These are phyloP conservation scores for Candida xiaguanensis DNA, from an alignment of 805 yeast species.

Conservation along the genomic window DNA sequence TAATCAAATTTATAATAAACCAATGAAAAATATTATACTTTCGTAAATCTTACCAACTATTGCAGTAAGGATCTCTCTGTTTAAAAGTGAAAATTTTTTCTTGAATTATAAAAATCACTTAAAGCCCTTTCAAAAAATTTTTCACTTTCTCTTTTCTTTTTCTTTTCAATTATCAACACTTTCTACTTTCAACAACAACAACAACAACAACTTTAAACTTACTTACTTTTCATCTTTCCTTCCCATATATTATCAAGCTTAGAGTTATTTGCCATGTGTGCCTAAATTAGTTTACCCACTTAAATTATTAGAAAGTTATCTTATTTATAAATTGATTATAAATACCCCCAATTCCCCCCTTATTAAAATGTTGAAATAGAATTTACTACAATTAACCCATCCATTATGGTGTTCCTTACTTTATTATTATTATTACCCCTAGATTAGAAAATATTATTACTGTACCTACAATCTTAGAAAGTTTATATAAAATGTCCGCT, in stretches of 20 bases:
- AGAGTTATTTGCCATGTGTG: constrained; percentile 26
- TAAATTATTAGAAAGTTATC: constrained; percentile 6
- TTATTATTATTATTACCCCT: constrained; percentile 9
- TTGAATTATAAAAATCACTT: not conserved
- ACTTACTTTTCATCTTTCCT: not conserved
- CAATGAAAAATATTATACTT: not conserved
- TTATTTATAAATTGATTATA: not conserved
- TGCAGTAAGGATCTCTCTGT: not conserved
- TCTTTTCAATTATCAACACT: not conserved
- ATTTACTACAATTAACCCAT: constrained; percentile 14
- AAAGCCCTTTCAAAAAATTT: constrained; percentile 1
- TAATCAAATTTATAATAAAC: constrained; percentile 1
- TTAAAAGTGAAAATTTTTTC: not conserved
- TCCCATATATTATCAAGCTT: constrained; percentile 9
- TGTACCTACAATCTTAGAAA: constrained; percentile 7
- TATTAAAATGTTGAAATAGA: constrained; percentile 33
- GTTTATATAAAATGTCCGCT: constrained; percentile 20
- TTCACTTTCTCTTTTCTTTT: not conserved
- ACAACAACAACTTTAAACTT: not conserved
- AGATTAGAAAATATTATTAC: constrained; percentile 13
- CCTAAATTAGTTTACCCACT: constrained; percentile 24
- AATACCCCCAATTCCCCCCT: constrained; percentile 13
- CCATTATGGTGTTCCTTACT: constrained; percentile 31
- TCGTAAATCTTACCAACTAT: not conserved
- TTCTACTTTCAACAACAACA: constrained; percentile 6